phyloP scores from a whole-genome alignment of 192 early-diverging fungal species.

The Kickxella alabastrina region DNA sequence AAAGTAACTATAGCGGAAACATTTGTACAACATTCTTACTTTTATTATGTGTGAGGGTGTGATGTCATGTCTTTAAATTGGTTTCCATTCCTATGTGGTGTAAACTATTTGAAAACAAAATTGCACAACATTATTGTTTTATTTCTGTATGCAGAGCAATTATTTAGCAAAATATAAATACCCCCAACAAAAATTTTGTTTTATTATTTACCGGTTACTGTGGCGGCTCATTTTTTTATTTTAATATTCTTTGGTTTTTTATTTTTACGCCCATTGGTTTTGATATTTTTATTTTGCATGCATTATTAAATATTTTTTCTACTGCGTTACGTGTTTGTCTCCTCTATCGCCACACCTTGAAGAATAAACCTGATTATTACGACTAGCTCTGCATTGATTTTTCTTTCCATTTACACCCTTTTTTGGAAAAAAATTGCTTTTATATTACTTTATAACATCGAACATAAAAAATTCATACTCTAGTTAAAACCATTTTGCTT shows the following conservation, averaged over 20 bases:
- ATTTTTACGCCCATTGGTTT: background rate
- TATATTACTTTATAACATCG: background rate
- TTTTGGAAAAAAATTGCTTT: background rate
- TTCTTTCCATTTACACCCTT: background rate
- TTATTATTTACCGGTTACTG: background rate
- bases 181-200: background rate
- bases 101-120: too few species aligned
- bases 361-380: too few species aligned
- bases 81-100: too few species aligned
- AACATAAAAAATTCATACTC: too few species aligned
- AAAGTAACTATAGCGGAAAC: too few species aligned
- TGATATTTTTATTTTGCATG: background rate
- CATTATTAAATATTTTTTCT: background rate
- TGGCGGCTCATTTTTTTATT: background rate
- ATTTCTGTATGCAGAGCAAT: too few species aligned
- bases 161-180: too few species aligned
- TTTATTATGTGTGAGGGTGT: too few species aligned
- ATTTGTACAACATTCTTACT: too few species aligned
- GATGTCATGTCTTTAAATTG: too few species aligned
- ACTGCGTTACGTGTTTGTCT: too few species aligned
- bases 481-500: too few species aligned
- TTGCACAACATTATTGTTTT: slow-evolving; percentile 3
- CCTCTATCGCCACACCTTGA: background rate
- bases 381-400: background rate
- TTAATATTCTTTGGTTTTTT: background rate